Base-by-base conservation (phyloP, 1,284 basidiomycete genomes). In the Cerrena zonata region DNA sequence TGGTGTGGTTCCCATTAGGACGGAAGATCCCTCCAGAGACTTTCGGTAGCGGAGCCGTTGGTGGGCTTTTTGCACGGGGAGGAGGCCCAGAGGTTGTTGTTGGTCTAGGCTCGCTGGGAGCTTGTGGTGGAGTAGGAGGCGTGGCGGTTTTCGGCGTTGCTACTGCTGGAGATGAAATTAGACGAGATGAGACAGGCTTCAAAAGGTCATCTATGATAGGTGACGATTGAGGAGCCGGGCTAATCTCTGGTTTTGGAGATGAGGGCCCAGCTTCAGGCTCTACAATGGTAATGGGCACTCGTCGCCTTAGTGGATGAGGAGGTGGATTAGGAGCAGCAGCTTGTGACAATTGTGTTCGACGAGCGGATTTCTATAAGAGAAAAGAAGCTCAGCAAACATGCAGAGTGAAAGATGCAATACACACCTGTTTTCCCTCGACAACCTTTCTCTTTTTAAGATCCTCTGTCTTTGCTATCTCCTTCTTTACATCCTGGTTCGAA, bases 251-350 rank as follows among this genome's bases (percentile, higher is more conserved):
- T 44, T 52, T 37, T 13, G 57, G 13, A 10, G 53, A 25, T 25
- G 55, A 44, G 15, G 52, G 43, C n/a, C 59, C 57, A 34, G 57
- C 58, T 36, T 87, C 57, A 34, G 57, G 58, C 36, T 87, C 84
- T 1, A 88, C 65, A 27, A 89, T 82, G 25, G 74, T 73, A 46
- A 89, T 89, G 0, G 87, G 87, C 10, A 89, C 73, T 19, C 86
- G 77, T 38, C 86, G 74, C 25, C 84, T 71, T 54, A 53, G 15
- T 4, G 55, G 36, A 26, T 58, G 47, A n/a, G 53, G 38, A 50
- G 53, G 26, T 25, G 53, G 38, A 52, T 45, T 34, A 38, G n/a
- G 21, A 18, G 22, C n/a, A 43, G 2, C n/a, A 12, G 46, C 50
- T 22, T 43, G 30, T 26, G 34, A n/a, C 24, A 5, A 24, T 40